Evolutionary conservation across 148 eudicot species (phyloP), one percentile per base, ranked within the genome.

Genomic region (Camellia sinensis): DNA sequence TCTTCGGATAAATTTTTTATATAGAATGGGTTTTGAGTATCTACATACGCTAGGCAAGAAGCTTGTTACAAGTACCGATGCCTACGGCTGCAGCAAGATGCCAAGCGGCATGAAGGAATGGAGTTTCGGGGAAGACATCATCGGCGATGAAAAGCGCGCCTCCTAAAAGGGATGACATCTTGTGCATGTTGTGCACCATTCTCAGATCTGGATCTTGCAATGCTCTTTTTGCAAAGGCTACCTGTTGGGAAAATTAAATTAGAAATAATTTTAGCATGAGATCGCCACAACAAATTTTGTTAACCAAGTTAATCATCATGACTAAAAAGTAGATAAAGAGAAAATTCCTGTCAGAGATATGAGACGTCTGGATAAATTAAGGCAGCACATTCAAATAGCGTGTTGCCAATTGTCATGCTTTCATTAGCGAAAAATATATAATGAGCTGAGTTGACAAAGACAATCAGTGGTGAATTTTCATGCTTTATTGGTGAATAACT

Each of bases 71-170:
- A 77, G 98, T 89, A 76, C 94, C 86, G 79, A 90, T 97, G 45
- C 97, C 93, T 60, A 93, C 73, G 79, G 97, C 98, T 45, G 98
- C 98, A 82, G 98, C 98, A 78, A 95, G 93, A 85, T 95, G 98
- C 98, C 98, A 95, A 67, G 89, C 98, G 57, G 97, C 97, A 86
- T 95, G 98, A 75, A 95, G 82, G 79, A 78, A 95, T 43, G 98
- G 97, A 50, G 93, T 93, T 62, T 89, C 68, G 15, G 96, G 94
- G 81, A 90, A 90, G 10, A 90, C 81, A 82, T 93, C 97, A 73
- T 95, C 98, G 9, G 97, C 98, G 7, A 93, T 87, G 79, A 95
- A 95, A 37, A 95, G 89, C 0, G 82, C 89, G 12, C 97, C 98
- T 3, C 98, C 97, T 75, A 95, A 68, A 77, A 95, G 45, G 22